Percentiles rank a stretch among this genome's conserved stretches.
These are phyloP conservation scores for Huiozyma naganishii DNA, from an alignment of 805 yeast genomes.

Conservation along the genomic window DNA sequence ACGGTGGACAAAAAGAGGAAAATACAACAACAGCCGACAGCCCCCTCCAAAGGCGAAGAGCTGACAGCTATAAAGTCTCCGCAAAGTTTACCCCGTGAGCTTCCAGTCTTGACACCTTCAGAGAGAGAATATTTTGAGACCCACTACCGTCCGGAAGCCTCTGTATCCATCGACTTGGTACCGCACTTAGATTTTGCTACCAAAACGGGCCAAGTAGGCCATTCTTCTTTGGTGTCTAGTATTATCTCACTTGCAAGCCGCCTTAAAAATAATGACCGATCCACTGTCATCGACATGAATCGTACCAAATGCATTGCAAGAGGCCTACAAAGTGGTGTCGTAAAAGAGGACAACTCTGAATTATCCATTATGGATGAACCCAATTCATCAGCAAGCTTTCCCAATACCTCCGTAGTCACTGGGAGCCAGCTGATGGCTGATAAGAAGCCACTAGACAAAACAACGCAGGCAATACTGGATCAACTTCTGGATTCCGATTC, in stretches of 20 bases:
- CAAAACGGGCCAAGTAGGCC: slow-evolving; percentile 9
- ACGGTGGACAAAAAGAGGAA: too few relatives aligned
- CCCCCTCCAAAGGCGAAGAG: too few relatives aligned
- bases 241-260: slow-evolving; percentile 10
- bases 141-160: slow-evolving; percentile 13
- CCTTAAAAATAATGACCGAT: slow-evolving; percentile 6
- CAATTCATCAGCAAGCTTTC: neutral
- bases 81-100: too few relatives aligned
- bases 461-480: slow-evolving; percentile 10
- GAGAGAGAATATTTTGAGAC: slow-evolving; percentile 16
- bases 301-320: slow-evolving; percentile 19
- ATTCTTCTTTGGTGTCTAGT: slow-evolving; percentile 8
- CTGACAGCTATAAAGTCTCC: too few relatives aligned
- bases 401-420: neutral
- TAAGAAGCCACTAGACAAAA: neutral
- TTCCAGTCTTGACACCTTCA: slow-evolving; percentile 4
- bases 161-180: slow-evolving; percentile 17
- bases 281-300: slow-evolving; percentile 21
- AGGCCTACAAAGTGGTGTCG: slow-evolving; percentile 9
- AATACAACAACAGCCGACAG: slow-evolving; percentile 1
- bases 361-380: neutral
- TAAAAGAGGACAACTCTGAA: neutral
- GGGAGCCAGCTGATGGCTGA: too few relatives aligned
- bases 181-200: slow-evolving; percentile 11
- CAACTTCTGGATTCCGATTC: slow-evolving; percentile 19